Conservation (phyloP, 305 asterid species). For the Stenogyne calaminthoides region DNA sequence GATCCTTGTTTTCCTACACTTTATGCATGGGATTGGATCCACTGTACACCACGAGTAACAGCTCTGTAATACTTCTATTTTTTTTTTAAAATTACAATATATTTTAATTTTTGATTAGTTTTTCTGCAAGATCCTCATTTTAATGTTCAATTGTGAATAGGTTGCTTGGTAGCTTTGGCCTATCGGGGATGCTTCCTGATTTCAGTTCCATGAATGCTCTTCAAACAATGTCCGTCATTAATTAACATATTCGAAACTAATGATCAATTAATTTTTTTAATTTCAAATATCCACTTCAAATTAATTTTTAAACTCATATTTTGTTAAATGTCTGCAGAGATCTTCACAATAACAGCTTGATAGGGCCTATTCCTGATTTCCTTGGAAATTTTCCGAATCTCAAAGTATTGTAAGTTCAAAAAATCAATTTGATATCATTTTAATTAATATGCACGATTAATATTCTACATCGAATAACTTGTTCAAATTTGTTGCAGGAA, state of each 20-base stretch:
- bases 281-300: not conserved
- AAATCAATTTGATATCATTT: not conserved
- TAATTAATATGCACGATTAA: not conserved
- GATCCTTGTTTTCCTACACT: conserved; percentile 81
- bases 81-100: not conserved
- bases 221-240: conserved; percentile 49
- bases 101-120: not conserved
- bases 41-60: conserved; percentile 65
- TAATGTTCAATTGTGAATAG: not conserved
- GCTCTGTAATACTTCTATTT: conserved; percentile 50
- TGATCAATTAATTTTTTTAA: not conserved
- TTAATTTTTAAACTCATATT: not conserved
- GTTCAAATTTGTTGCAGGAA: conserved; percentile 53
- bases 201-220: conserved; percentile 75
- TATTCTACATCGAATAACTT: not conserved
- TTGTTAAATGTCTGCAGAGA: conserved; percentile 41
- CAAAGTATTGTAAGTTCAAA: conserved; percentile 48
- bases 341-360: conserved; percentile 50
- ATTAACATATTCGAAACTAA: not conserved
- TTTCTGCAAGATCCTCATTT: not conserved
- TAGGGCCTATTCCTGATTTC: conserved; percentile 55
- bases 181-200: conserved; percentile 66
- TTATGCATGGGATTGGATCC: conserved; percentile 75
- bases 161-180: conserved; percentile 43
- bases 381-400: conserved; percentile 49